These are phyloP conservation scores for Drosera spatulata DNA, from an alignment of 179 eudicot genomes.

Conservation along the genomic window DNA sequence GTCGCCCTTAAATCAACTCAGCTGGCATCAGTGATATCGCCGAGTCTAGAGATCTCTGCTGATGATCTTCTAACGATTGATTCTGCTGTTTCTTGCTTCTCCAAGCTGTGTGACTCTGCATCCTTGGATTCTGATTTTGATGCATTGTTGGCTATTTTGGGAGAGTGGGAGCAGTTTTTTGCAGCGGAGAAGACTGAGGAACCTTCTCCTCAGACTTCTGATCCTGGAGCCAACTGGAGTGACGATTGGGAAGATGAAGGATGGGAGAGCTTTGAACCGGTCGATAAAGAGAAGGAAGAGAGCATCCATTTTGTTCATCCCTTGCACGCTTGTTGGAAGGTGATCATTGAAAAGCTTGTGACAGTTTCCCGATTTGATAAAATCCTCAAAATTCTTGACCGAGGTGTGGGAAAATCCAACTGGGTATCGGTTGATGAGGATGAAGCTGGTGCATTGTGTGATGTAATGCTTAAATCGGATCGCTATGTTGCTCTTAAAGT, in stretches of 20 bases:
- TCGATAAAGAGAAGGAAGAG: slow-evolving; percentile 32
- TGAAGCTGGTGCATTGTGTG: slow-evolving; percentile 34
- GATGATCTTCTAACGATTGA: slow-evolving; percentile 60
- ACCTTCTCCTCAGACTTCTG: slow-evolving; percentile 29
- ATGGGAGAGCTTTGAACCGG: slow-evolving; percentile 76
- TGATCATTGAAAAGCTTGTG: slow-evolving; percentile 42
- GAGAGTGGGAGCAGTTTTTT: slow-evolving; percentile 79
- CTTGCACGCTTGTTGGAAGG: slow-evolving; percentile 77
- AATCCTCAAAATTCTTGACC: slow-evolving; percentile 51
- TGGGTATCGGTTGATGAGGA: slow-evolving; percentile 47
- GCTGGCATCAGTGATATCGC: slow-evolving; percentile 51
- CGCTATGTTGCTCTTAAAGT: slow-evolving; percentile 63
- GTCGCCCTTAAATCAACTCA: slow-evolving; percentile 82
- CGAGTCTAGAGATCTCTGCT: slow-evolving; percentile 45
- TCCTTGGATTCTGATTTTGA: slow-evolving; percentile 40
- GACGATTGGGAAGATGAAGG: slow-evolving; percentile 92
- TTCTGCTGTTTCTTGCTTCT: slow-evolving; percentile 77
- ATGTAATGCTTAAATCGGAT: slow-evolving; percentile 28
- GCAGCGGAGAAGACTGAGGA: slow-evolving; percentile 21
- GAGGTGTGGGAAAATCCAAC: slow-evolving; percentile 22
- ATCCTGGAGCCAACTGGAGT: slow-evolving; percentile 43
- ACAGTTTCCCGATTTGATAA: slow-evolving; percentile 24
- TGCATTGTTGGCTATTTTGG: slow-evolving; percentile 46
- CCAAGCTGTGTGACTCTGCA: slow-evolving; percentile 46
- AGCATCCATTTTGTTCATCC: slow-evolving; percentile 42